Evolutionary conservation across 2,329 filamentous ascomycete genomes (phyloP).

Genomic region (Monosporascus sp.): DNA sequence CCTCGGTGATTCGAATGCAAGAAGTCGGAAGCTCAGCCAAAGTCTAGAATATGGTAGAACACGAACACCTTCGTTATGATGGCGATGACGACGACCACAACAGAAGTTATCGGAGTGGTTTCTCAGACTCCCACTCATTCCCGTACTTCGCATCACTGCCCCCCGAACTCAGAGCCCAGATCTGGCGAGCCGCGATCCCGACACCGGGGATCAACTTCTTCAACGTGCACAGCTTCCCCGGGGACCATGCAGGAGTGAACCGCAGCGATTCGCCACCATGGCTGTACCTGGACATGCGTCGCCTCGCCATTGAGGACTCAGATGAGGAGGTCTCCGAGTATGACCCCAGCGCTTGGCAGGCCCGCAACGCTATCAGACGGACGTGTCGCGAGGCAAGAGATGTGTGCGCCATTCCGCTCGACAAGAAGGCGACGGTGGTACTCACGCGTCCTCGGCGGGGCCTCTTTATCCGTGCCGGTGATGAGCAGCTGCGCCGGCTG

Average conservation of each 20-base stretch:
- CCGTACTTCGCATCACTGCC: constrained; percentile 20
- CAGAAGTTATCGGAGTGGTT: neutral
- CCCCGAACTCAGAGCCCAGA: constrained; percentile 23
- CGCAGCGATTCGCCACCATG: constrained; percentile 23
- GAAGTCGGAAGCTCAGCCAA: neutral
- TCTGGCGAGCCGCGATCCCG: constrained; percentile 21
- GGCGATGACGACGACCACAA: neutral
- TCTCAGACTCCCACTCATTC: constrained; percentile 9
- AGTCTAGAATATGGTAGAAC: neutral
- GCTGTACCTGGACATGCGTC: constrained; percentile 25
- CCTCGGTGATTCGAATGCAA: neutral
- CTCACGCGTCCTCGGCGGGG: constrained; percentile 23
- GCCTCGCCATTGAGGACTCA: constrained; percentile 19
- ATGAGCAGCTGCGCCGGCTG: constrained; percentile 16
- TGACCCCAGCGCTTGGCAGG: constrained; percentile 27
- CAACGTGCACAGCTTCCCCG: constrained; percentile 29
- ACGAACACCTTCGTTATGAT: neutral
- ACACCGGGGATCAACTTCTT: constrained; percentile 28
- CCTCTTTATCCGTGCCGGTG: constrained; percentile 23
- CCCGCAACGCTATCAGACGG: constrained; percentile 14
- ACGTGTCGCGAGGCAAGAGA: constrained; percentile 23
- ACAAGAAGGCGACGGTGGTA: constrained; percentile 13
- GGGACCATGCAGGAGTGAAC: constrained; percentile 22
- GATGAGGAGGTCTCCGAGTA: constrained; percentile 21
- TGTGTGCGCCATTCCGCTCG: constrained; percentile 15